Percentiles rank a stretch among this genome's conserved stretches.
Conservation (phyloP, 129 eudicot genomes). For the Flaveria trinervia region DNA sequence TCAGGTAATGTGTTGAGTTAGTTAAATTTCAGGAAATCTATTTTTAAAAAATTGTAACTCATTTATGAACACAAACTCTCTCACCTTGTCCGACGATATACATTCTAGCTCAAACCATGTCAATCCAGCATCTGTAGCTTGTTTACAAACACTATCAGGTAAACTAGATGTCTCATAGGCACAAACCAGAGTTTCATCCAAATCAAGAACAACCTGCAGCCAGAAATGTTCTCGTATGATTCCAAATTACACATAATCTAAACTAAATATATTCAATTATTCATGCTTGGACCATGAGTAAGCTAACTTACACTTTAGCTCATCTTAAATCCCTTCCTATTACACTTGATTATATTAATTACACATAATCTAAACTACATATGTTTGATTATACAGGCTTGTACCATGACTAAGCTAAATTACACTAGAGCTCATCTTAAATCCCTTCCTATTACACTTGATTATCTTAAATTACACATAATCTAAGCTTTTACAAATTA, state of each 20-base stretch:
- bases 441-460: background rate
- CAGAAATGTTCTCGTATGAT: conserved; percentile 21
- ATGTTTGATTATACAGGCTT: too few species aligned
- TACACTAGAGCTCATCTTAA: conserved; percentile 1
- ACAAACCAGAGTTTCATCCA: conserved; percentile 96
- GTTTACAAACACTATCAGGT: conserved; percentile 73
- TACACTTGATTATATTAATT: background rate
- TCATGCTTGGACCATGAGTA: conserved; percentile 11
- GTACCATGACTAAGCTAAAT: background rate
- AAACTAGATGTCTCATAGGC: conserved; percentile 94
- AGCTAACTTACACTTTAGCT: conserved; percentile 4
- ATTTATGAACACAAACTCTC: background rate
- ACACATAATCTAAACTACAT: conserved; percentile 1
- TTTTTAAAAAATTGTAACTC: background rate
- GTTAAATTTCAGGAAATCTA: background rate
- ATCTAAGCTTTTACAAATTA: background rate
- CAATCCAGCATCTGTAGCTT: conserved; percentile 92
- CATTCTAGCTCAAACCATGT: conserved; percentile 98
- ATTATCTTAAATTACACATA: background rate
- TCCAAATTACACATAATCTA: conserved; percentile 16
- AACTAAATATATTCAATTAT: background rate
- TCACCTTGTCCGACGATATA: conserved; percentile 83
- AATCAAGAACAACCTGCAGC: conserved; percentile 94
- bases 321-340: background rate
- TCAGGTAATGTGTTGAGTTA: conserved; percentile 15